Evolutionary conservation across 805 yeast species (phyloP).

Genomic region (Candida insectalens): DNA sequence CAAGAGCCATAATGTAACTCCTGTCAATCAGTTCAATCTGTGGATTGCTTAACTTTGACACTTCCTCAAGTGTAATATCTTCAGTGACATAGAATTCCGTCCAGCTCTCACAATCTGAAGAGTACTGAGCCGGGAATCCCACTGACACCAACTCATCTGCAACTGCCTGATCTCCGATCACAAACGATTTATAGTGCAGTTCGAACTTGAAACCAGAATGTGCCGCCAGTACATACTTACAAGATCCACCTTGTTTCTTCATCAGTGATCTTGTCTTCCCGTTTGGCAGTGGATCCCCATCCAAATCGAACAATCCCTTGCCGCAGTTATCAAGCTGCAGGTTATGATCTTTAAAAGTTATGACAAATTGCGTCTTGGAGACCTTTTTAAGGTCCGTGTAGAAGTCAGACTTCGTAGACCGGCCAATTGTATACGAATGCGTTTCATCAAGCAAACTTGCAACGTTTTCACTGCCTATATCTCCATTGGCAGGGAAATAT

Average conservation of each 20-base stretch:
- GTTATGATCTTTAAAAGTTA: background rate
- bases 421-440: background rate
- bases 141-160: background rate
- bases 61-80: slow-evolving; percentile 1
- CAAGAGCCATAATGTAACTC: background rate
- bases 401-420: slow-evolving; percentile 1
- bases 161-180: background rate
- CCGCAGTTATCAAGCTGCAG: slow-evolving; percentile 1
- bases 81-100: slow-evolving; percentile 2
- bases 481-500: slow-evolving; percentile 2
- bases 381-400: slow-evolving; percentile 2
- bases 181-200: slow-evolving; percentile 1
- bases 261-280: slow-evolving; percentile 1
- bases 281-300: slow-evolving; percentile 2
- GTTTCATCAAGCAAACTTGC: slow-evolving; percentile 2
- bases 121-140: slow-evolving; percentile 1
- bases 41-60: background rate
- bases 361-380: slow-evolving; percentile 3
- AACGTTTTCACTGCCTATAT: background rate
- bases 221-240: background rate
- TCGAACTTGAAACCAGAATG: slow-evolving; percentile 1
- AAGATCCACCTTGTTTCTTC: no score
- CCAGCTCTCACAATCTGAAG: background rate
- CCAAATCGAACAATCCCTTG: slow-evolving; percentile 3
- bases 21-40: background rate